Base-by-base conservation (phyloP, 2,329 filamentous ascomycete species). In the Xylariaceae sp. region DNA sequence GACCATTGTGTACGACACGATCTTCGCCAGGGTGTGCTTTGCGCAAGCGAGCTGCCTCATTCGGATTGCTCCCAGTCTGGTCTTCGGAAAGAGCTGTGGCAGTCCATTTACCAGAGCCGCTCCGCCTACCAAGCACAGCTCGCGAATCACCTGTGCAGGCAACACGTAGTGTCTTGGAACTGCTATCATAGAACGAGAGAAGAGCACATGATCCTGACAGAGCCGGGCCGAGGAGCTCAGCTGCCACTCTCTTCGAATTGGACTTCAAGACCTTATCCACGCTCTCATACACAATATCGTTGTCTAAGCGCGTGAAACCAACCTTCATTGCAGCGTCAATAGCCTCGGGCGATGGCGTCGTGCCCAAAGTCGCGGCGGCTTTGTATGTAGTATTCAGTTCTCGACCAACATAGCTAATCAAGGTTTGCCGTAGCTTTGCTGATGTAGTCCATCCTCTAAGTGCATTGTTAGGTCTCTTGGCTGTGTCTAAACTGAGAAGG, bases 111-210 rank as follows among this genome's bases (percentile, higher is more conserved):
- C 94, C 94, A 58, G 84, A 91, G 14, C 76, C 73, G 4, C 85
- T 86, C 65, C 91, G 86, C 39, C 93, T 89, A 11, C 95, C 95
- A 8, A 99, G 83, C 2, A 99, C 91, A 14, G 95, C 95, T 39
- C 95, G 87, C n/a, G 92, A 97, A 75, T 99, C 95, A 52, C 95
- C 95, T 0, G 95, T 96, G 73, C 92, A 96, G 9, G 95, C 95
- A 11, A 98, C 92, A n/a, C 92, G 87, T 14, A 99, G 82, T 36
- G 95, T 86, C 71, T 96, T 92, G 39, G 90, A 90, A 47, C 85
- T 84, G 70, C 87, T 93, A 73, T 99, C 94, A 75, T 98, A 99
- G 77, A 99, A 99, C 6, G 92, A 96, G 8, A 99, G 83, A 5
- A 99, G 85, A 36, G 95, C 96, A 72, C 95, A 99, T 1, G 96